Evolutionary conservation across 192 early-diverging fungal species (phyloP).

Genomic region (Backusella psychrophila): DNA sequence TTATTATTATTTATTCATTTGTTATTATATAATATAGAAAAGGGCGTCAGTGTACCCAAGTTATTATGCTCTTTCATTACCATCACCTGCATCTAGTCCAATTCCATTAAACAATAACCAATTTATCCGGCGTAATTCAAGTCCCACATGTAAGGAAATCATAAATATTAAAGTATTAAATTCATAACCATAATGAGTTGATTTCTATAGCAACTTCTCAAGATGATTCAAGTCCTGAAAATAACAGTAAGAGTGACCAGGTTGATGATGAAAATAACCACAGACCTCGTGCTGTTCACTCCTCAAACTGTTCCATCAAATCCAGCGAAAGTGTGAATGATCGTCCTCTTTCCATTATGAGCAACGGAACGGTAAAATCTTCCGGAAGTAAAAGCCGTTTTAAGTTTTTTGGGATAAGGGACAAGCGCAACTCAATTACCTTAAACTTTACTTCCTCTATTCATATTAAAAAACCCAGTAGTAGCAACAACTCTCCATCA

Average conservation of each 20-base stretch:
- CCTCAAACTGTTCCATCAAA: conserved; percentile 18
- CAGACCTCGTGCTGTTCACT: not conserved
- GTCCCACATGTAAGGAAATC: not conserved
- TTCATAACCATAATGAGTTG: not conserved
- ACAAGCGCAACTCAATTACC: conserved; percentile 10
- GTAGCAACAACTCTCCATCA: not conserved
- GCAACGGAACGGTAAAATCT: conserved; percentile 19
- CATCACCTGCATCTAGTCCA: conserved; percentile 6
- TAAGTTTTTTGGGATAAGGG: conserved; percentile 23
- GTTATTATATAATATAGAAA: not conserved
- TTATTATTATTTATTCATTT: too few relatives aligned
- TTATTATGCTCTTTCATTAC: not conserved
- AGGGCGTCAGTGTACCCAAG: not conserved
- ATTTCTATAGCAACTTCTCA: conserved; percentile 7
- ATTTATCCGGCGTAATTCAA: not conserved
- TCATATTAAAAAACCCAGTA: not conserved
- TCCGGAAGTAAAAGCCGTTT: conserved; percentile 27
- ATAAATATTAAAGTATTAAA: not conserved
- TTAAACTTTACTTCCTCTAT: conserved; percentile 3
- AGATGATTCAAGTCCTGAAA: not conserved
- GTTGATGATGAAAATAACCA: conserved; percentile 18
- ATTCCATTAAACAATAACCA: not conserved
- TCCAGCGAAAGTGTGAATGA: conserved; percentile 17
- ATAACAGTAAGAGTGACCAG: not conserved
- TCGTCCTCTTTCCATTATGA: conserved; percentile 27